Conservation (phyloP, 768 basidiomycete species). For the Suillus ampliporus region DNA sequence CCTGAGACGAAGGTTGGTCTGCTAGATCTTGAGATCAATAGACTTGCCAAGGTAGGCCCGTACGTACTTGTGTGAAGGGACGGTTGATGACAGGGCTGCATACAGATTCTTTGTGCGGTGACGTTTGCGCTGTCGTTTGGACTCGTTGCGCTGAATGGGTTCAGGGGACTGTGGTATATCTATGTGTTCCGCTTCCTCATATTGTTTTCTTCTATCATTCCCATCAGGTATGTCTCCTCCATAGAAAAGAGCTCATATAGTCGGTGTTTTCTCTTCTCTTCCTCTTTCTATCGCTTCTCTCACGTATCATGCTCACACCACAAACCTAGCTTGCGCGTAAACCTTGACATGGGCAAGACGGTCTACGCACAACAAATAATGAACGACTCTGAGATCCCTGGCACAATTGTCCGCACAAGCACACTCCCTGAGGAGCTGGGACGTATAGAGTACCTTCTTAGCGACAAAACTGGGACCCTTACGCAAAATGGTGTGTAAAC, state of each 20-base stretch:
- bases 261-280: not conserved
- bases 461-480: constrained; percentile 97
- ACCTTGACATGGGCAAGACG: constrained; percentile 99
- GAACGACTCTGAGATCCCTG: constrained; percentile 90
- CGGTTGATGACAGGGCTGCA: not conserved
- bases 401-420: constrained; percentile 96
- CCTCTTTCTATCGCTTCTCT: not conserved
- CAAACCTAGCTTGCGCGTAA: constrained; percentile 84
- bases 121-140: constrained; percentile 91
- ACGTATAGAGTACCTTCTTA: constrained; percentile 92
- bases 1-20: constrained; percentile 94
- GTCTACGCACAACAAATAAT: constrained; percentile 96
- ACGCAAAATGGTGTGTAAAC: constrained; percentile 86
- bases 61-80: not conserved
- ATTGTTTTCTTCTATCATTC: constrained; percentile 98
- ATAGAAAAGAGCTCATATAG: not conserved
- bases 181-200: constrained; percentile 97
- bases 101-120: constrained; percentile 89
- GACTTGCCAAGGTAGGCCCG: constrained; percentile 82
- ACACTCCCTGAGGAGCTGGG: constrained; percentile 97
- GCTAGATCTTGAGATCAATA: constrained; percentile 93
- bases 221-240: constrained; percentile 80
- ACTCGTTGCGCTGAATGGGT: constrained; percentile 95
- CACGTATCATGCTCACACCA: constrained; percentile 2
- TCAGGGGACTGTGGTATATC: constrained; percentile 94